Evolutionary conservation across 1,284 basidiomycete species (phyloP).

Genomic region (Grifola frondosa): DNA sequence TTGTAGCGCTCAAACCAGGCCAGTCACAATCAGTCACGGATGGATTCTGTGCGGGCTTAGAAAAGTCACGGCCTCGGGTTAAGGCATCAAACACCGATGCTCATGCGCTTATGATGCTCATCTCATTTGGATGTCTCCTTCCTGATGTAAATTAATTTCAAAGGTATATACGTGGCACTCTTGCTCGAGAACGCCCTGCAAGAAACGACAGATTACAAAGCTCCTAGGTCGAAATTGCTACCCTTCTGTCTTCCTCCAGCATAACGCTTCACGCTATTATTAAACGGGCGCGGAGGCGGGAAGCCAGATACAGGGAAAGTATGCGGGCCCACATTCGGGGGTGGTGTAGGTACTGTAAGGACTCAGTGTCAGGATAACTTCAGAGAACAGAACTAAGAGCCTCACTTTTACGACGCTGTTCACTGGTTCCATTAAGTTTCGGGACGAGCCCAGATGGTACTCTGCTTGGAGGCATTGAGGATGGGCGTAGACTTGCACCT

Average conservation of each 20-base stretch:
- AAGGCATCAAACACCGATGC: background rate
- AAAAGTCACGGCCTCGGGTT: too few species aligned
- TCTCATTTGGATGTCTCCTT: slow-evolving; percentile 9
- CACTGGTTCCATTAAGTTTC: slow-evolving; percentile 27
- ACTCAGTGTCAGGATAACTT: slow-evolving; percentile 7
- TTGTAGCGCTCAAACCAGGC: background rate
- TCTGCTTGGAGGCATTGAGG: slow-evolving; percentile 24
- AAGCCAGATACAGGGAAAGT: slow-evolving; percentile 72
- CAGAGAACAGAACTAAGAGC: slow-evolving; percentile 4
- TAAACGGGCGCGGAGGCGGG: slow-evolving; percentile 72
- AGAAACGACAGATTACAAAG: slow-evolving; percentile 35
- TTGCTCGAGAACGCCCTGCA: slow-evolving; percentile 3
- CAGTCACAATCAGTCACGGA: background rate
- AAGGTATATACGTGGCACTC: slow-evolving; percentile 23
- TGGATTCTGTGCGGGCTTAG: too few species aligned
- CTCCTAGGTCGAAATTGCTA: slow-evolving; percentile 63
- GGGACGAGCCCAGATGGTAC: slow-evolving; percentile 19
- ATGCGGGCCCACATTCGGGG: slow-evolving; percentile 64
- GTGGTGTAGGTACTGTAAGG: slow-evolving; percentile 68
- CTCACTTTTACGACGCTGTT: slow-evolving; percentile 53
- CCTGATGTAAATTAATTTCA: too few species aligned
- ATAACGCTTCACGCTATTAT: slow-evolving; percentile 50
- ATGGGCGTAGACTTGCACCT: slow-evolving; percentile 21
- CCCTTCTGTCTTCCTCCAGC: slow-evolving; percentile 62
- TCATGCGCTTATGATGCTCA: too few species aligned